phyloP scores from a whole-genome alignment of 805 yeast genomes.

The Sugiyamaella lignohabitans region DNA sequence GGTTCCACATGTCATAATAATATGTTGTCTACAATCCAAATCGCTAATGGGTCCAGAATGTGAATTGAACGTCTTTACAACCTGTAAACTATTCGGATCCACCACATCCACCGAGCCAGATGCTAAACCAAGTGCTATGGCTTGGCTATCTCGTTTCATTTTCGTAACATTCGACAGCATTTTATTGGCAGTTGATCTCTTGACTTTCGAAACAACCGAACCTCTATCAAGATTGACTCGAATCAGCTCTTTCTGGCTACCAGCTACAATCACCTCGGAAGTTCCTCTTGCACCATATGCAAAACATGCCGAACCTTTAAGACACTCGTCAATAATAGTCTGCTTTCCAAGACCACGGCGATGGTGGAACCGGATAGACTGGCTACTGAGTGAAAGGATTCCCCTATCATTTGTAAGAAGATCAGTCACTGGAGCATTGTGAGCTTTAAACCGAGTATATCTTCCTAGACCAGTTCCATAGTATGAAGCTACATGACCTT shows the following conservation, averaged over 20 bases:
- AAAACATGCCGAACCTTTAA: constrained; percentile 25
- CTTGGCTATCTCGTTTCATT: constrained; percentile 6
- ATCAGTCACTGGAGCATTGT: constrained; percentile 36
- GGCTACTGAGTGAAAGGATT: constrained; percentile 49
- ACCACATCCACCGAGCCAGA: constrained; percentile 32
- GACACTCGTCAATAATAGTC: constrained; percentile 25
- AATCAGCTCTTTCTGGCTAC: constrained; percentile 27
- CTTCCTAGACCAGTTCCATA: constrained; percentile 44
- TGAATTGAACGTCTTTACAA: constrained; percentile 27
- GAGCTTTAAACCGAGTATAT: constrained; percentile 45
- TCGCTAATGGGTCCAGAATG: constrained; percentile 36
- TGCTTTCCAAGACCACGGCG: constrained; percentile 50
- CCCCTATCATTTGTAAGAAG: constrained; percentile 51
- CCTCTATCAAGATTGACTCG: constrained; percentile 34
- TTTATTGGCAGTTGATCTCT: constrained; percentile 5
- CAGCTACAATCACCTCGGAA: constrained; percentile 30
- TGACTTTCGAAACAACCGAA: constrained; percentile 22
- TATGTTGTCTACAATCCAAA: constrained; percentile 33
- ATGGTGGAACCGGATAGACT: constrained; percentile 46
- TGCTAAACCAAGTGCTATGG: constrained; percentile 30
- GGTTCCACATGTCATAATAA: constrained; percentile 62
- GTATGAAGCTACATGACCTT: constrained; percentile 38
- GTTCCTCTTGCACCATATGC: constrained; percentile 25
- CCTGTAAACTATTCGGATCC: constrained; percentile 33
- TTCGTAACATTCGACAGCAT: constrained; percentile 1